Evolutionary conservation across 352 stramenopile species (phyloP), one percentile per base, ranked within the genome.

Genomic region (Phytophthora meadii): DNA sequence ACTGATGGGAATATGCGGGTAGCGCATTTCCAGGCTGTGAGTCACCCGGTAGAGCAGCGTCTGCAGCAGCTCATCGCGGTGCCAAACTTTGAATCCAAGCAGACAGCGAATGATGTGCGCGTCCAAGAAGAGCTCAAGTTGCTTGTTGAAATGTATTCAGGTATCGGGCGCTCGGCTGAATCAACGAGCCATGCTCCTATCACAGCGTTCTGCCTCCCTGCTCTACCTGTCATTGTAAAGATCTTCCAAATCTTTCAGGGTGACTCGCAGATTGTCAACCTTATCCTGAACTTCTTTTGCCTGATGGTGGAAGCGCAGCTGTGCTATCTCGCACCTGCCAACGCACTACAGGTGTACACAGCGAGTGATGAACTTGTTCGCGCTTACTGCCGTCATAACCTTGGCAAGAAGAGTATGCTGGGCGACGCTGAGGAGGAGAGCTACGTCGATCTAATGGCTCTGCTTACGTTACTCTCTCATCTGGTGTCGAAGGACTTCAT

Each of bases 401-500:
- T 91, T 46, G 82, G 84, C 67, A 89, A 86, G 48, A 82, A 84
- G 39, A 92, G 72, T 51, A 78, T 76, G 51, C 68, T 89, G 28
- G 72, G 76, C 9, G 79, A 92, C 27, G 72, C 76, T 1, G 88
- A 95, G 53, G 88, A 95, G 46, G 88, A 95, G 50, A 89, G 63
- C 51, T 95, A 91, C 50, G 68, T 74, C 2, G 86, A 94, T 64
- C 34, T 95, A 27, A 65, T 91, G 30, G 80, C 87, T 24, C 71
- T 95, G 27, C 69, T 95, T n/a, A 87, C 88, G 28, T 70, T 95
- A 28, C 72, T 95, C 9, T 93, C 84, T 32, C 83, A 94, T 59
- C 60, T 95, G 10, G 82, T 94, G 1, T 76, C 79, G 2, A 95
- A 94, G 40, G 88, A 94, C 36, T 92, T 94, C 24, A 93, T 95